phyloP scores from a whole-genome alignment of 306 rosid species.

The Neltuma alba region DNA sequence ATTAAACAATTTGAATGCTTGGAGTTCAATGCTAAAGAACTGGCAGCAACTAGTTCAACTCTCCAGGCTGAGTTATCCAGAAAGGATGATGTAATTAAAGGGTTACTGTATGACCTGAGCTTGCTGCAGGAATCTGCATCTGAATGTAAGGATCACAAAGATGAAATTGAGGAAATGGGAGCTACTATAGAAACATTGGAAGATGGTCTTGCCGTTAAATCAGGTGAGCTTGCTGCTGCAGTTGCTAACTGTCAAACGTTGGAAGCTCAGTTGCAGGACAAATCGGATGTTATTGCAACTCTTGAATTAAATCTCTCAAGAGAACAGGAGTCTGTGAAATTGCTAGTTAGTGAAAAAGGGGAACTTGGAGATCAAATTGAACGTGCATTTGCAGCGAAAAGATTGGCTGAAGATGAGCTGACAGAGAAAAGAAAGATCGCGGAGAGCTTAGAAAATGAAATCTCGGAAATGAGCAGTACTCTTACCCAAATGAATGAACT shows the following conservation, averaged over 20 bases:
- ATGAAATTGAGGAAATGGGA: constrained; percentile 63
- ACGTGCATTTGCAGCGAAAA: constrained; percentile 51
- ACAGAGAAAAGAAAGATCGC: constrained; percentile 54
- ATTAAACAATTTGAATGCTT: constrained; percentile 45
- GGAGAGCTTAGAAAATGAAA: constrained; percentile 73
- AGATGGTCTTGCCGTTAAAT: constrained; percentile 64
- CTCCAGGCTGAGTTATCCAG: constrained; percentile 68
- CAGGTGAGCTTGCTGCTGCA: constrained; percentile 64
- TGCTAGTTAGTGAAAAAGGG: constrained; percentile 51
- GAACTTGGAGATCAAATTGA: constrained; percentile 55
- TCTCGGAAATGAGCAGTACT: constrained; percentile 62
- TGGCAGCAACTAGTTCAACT: constrained; percentile 45
- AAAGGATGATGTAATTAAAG: constrained; percentile 82
- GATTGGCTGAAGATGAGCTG: constrained; percentile 61
- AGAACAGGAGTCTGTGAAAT: constrained; percentile 45
- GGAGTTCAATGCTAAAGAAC: constrained; percentile 51
- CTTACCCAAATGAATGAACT: constrained; percentile 66
- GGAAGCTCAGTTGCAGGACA: constrained; percentile 68
- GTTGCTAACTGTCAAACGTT: constrained; percentile 53
- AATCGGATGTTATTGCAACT: constrained; percentile 49
- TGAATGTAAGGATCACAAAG: constrained; percentile 73
- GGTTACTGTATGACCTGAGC: constrained; percentile 84
- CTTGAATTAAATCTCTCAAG: constrained; percentile 65
- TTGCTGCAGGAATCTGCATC: constrained; percentile 97
- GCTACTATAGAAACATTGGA: constrained; percentile 66